Evolutionary conservation across 108 stramenopile species (phyloP).

Genomic region (Licmophora abbreviata): DNA sequence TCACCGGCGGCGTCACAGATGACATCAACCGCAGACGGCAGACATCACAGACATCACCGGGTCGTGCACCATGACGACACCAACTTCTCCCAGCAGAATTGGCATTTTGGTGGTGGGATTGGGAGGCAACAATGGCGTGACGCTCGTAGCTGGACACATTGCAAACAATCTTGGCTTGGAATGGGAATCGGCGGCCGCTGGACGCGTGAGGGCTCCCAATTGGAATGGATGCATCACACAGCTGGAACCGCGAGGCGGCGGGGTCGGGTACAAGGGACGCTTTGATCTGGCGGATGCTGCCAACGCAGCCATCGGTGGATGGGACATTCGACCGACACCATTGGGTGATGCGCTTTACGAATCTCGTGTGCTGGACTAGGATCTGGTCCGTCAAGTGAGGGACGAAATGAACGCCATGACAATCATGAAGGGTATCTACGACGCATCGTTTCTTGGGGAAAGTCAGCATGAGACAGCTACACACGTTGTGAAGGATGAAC

Average conservation of each 20-base stretch:
- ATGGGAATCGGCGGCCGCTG: constrained; percentile 35
- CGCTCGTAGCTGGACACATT: constrained; percentile 61
- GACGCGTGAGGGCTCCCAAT: constrained; percentile 48
- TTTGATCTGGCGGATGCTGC: constrained; percentile 31
- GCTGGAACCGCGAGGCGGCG: constrained; percentile 37
- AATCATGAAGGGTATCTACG: constrained; percentile 66
- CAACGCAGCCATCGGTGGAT: constrained; percentile 41
- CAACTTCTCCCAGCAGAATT: constrained; percentile 11
- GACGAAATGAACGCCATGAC: constrained; percentile 47
- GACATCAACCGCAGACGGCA: too few relatives aligned
- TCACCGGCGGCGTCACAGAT: too few relatives aligned
- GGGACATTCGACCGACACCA: constrained; percentile 58
- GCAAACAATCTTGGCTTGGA: constrained; percentile 48
- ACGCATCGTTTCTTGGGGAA: constrained; percentile 64
- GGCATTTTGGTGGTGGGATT: constrained; percentile 78
- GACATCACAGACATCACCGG: too few relatives aligned
- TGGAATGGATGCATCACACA: constrained; percentile 82
- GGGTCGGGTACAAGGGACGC: constrained; percentile 39
- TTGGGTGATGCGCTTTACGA: constrained; percentile 72
- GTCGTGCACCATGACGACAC: too few relatives aligned
- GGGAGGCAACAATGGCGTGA: constrained; percentile 80
- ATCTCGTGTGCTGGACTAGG: constrained; percentile 67
- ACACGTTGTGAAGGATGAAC: constrained; percentile 33
- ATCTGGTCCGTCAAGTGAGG: constrained; percentile 69
- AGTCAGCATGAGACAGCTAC: constrained; percentile 47